Evolutionary conservation across 108 stramenopile genomes (phyloP).

Genomic region (Stephanodiscus triporus): DNA sequence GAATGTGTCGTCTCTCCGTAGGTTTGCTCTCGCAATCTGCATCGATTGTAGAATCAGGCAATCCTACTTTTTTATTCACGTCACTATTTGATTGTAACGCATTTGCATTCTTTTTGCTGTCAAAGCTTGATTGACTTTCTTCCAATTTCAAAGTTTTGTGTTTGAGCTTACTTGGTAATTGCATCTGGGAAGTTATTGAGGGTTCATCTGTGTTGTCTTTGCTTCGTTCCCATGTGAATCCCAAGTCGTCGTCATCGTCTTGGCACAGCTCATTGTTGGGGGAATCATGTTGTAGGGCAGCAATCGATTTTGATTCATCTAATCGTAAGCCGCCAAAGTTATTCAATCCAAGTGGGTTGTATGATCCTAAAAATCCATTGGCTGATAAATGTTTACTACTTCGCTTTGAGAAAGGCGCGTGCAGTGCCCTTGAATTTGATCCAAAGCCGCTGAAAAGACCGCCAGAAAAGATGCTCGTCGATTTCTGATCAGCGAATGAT

Average conservation of each 20-base stretch:
- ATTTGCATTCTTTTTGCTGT: slow-evolving; percentile 24
- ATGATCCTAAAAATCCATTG: slow-evolving; percentile 21
- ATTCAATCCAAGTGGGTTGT: slow-evolving; percentile 60
- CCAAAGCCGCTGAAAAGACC: slow-evolving; percentile 44
- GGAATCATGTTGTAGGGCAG: not conserved
- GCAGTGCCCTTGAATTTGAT: slow-evolving; percentile 25
- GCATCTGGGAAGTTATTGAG: slow-evolving; percentile 13
- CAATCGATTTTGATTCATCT: slow-evolving; percentile 38
- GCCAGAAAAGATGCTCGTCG: slow-evolving; percentile 17
- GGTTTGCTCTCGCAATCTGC: slow-evolving; percentile 7
- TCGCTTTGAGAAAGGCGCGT: slow-evolving; percentile 15
- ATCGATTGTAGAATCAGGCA: slow-evolving; percentile 12
- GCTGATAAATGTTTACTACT: slow-evolving; percentile 18
- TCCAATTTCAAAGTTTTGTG: slow-evolving; percentile 24
- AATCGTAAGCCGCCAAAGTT: slow-evolving; percentile 46
- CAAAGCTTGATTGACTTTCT: slow-evolving; percentile 21
- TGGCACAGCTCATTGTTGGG: slow-evolving; percentile 1
- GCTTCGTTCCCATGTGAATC: slow-evolving; percentile 54
- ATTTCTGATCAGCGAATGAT: slow-evolving; percentile 25
- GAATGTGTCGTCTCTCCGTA: slow-evolving; percentile 53
- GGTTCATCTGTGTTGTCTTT: slow-evolving; percentile 11
- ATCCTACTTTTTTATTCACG: slow-evolving; percentile 13
- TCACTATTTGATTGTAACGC: slow-evolving; percentile 5
- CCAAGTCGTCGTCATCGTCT: slow-evolving; percentile 41
- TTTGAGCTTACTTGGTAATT: not conserved